Base-by-base conservation (phyloP, 345 rosid genomes). In the Salix arbutifolia region DNA sequence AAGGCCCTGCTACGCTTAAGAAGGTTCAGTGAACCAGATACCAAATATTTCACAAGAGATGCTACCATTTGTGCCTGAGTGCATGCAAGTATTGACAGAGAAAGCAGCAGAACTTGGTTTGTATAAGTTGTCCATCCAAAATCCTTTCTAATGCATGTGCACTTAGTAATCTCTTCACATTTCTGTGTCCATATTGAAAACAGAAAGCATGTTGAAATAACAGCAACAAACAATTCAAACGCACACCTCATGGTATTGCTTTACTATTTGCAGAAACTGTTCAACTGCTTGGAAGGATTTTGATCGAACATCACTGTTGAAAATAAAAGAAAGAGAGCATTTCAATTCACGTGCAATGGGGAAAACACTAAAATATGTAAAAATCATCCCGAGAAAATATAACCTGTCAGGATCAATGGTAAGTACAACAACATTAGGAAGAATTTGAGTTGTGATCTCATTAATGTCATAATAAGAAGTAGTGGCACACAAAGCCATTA, bases 221-320 rank as follows among this genome's bases (percentile, higher is more conserved):
- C n/a, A n/a, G n/a, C n/a, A n/a, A n/a, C n/a, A n/a, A n/a, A n/a
- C 8, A 35, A 35, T 35, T 35, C 38, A 35, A 5, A 35, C 5
- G 38, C 38, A 35, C 38, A 35, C 38, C 67, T 95, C 96, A 65
- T 92, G 82, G 75, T 86, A 82, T 70, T 94, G 97, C 86, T 88
- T 96, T 84, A 90, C 83, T 86, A 93, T 87, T 88, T 88, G 92
- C 86, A 96, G 78, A 84, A 96, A 96, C 62, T 96, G 97, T 48
- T 96, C 98, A 71, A 91, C 92, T 67, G 98, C 97, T 81, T 96
- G 92, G 87, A 96, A 96, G 77, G 99, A 91, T 87, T 96, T 96
- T 25, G 92, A 74, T 72, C 97, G 92, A 78, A 96, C 97, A 84
- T 96, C 99, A 80, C 99, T 96, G 86, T 86, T 76, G 76, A 71